Evolutionary conservation across 176 grass and related monocot genomes (phyloP), one percentile per base, ranked within the genome.

Genomic region (Metroxylon sagu): DNA sequence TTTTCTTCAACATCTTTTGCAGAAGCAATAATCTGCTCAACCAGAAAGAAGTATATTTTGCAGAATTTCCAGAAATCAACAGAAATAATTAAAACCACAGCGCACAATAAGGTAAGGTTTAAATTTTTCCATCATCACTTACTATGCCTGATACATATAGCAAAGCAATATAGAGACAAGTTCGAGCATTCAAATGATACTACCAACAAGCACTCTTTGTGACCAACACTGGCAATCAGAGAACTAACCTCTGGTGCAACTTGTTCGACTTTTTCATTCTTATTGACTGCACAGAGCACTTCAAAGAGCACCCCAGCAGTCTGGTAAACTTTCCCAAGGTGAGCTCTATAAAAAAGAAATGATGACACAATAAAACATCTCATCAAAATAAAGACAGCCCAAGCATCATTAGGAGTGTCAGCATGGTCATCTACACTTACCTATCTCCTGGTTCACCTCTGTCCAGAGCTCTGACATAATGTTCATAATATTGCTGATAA

Each of bases 221-320:
- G 10, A 14, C 10, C 8, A 43, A 43, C 2, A 43, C 35, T 12
- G 35, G 12, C 35, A 43, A 10, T 43, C 35, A 26, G n/a, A 75
- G 49, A 31, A 78, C 77, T 0, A 84, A 97, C 92, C 78, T 91
- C 87, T 0, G 79, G 86, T 23, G 85, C 85, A 25, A 96, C 78
- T 82, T 97, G 76, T 77, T 88, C 93, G 10, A 89, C 93, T 68
- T 97, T 88, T 73, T 97, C 93, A 35, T 83, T 88, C 70, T 97
- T 88, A 59, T 89, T 91, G 66, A 97, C 81, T 2, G 93, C 84
- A 19, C 84, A 90, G 57, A 97, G 87, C 54, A 91, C 93, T 80
- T 97, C 87, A 7, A 91, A 91, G 49, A 97, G 87, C 54, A 97
- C 87, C 74, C 87, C 87, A 1, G 84, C 87, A 4, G 79, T 88